These are phyloP conservation scores for Fonsecaea erecta DNA, from an alignment of 2,329 filamentous ascomycete species.

Conservation along the genomic window DNA sequence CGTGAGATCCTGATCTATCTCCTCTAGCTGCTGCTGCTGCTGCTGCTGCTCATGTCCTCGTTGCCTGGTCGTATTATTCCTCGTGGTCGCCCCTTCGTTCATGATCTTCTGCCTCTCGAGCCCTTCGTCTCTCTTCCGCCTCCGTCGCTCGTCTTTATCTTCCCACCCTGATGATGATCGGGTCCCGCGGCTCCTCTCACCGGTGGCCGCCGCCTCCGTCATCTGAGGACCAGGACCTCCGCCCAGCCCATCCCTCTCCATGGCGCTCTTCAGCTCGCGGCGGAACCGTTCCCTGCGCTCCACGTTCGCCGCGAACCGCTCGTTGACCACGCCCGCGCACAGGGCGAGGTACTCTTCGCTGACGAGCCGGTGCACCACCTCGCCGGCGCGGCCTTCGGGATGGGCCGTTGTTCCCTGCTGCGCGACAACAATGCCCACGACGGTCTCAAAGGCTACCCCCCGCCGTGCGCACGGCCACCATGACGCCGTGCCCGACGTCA, in stretches of 20 bases:
- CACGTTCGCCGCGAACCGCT: slow-evolving; percentile 53
- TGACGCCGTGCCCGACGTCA: slow-evolving; percentile 48
- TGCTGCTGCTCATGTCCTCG: slow-evolving; percentile 21
- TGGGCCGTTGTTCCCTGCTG: too few species aligned
- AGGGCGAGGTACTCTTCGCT: slow-evolving; percentile 68
- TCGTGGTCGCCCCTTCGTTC: slow-evolving; percentile 14
- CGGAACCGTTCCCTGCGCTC: slow-evolving; percentile 47
- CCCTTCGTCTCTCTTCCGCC: slow-evolving; percentile 50
- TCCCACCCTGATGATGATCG: slow-evolving; percentile 27
- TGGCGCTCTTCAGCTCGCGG: slow-evolving; percentile 31
- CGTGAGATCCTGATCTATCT: slow-evolving; percentile 28
- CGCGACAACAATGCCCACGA: slow-evolving; percentile 72
- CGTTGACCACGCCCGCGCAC: slow-evolving; percentile 72
- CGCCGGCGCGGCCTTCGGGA: slow-evolving; percentile 42
- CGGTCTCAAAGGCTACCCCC: slow-evolving; percentile 79
- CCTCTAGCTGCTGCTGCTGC: slow-evolving; percentile 26
- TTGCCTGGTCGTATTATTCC: slow-evolving; percentile 21
- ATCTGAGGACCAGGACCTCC: background rate
- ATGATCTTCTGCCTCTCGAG: slow-evolving; percentile 43
- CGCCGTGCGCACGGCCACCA: slow-evolving; percentile 79
- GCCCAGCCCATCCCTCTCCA: slow-evolving; percentile 26
- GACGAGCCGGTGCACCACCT: slow-evolving; percentile 57
- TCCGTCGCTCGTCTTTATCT: slow-evolving; percentile 42
- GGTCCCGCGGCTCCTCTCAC: background rate
- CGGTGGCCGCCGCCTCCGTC: background rate